These are phyloP conservation scores for Colletotrichum lindemuthianum DNA, from an alignment of 2,329 filamentous ascomycete species.

Conservation along the genomic window DNA sequence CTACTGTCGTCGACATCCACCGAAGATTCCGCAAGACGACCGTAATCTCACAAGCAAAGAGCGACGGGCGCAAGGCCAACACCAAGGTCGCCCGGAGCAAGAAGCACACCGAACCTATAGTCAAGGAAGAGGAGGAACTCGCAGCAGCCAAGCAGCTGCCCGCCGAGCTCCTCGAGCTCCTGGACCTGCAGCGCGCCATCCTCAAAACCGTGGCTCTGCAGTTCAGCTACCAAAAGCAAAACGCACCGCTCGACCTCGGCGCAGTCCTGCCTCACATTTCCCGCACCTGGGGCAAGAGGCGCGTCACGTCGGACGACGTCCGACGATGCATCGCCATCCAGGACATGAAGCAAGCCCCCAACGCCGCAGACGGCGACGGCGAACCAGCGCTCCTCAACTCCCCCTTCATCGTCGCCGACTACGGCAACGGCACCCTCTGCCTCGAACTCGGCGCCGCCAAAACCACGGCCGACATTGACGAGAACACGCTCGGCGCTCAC, in stretches of 20 bases:
- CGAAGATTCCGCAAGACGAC: constrained; percentile 43
- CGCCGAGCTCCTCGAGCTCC: constrained; percentile 65
- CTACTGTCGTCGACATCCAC: constrained; percentile 9
- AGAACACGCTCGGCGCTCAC: constrained; percentile 61
- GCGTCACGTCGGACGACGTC: constrained; percentile 72
- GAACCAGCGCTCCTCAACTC: constrained; percentile 38
- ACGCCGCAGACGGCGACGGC: constrained; percentile 38
- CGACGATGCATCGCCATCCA: constrained; percentile 74
- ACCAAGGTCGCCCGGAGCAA: constrained; percentile 34
- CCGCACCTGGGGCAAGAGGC: constrained; percentile 77
- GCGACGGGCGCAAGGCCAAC: constrained; percentile 41
- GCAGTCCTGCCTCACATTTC: constrained; percentile 71
- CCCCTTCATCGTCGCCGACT: constrained; percentile 60
- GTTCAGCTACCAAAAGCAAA: constrained; percentile 73
- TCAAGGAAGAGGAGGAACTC: constrained; percentile 46
- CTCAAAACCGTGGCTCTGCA: constrained; percentile 75
- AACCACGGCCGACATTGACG: constrained; percentile 54
- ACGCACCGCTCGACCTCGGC: constrained; percentile 71
- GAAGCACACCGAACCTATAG: constrained; percentile 31
- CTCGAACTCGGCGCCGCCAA: constrained; percentile 61
- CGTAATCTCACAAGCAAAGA: constrained; percentile 42
- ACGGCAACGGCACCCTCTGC: constrained; percentile 66
- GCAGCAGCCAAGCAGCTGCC: constrained; percentile 53
- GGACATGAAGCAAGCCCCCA: constrained; percentile 46
- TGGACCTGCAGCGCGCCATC: constrained; percentile 73